Evolutionary conservation across 2,329 filamentous ascomycete species (phyloP), one percentile per base, ranked within the genome.

Genomic region (Hymenoscyphus fraxineus): DNA sequence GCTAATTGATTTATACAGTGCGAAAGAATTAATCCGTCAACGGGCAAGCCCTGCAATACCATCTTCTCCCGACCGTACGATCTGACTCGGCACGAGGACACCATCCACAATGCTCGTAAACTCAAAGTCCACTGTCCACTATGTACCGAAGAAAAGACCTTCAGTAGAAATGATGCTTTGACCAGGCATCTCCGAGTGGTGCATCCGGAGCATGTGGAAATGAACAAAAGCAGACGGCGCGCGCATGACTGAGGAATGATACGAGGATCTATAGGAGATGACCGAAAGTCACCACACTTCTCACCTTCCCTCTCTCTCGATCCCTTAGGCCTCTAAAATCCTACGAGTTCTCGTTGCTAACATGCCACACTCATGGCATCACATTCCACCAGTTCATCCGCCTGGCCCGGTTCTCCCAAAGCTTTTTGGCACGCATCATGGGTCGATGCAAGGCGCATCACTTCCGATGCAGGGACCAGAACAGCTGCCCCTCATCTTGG

Each of bases 51-150:
- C 0, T 98, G 95, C 83, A 94, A 92, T 76, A 96, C 93, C 0
- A 83, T 97, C 62, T 98, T 99, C 78, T 97, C 94, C 0, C 84
- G 95, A 22, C 95, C 95, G 1, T 99, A 99, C 81, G 95, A 99
- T 77, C 83, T 99, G 61, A 99, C 95, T 0, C 85, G 95, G 27
- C 95, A 99, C 75, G 95, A 99, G 77, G 94, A 97, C 70, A 98
- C 95, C 0, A 98, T 98, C 69, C 95, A 98, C 83, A 97, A 97
- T 72, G 89, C 88, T 0, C 88, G 91, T 72, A 97, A 97, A 82
- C 88, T 93, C 77, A 98, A 98, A 81, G 93, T 97, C 7, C 88
- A 92, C 56, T 99, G 95, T 78, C 88, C 93, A 67, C 80, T 97
- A 58, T 99, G 95, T 78, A 93, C 91, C 1, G 93, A 98, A 73